Evolutionary conservation across 495 filamentous ascomycete species (phyloP).

Genomic region (Trichoderma parareesei): DNA sequence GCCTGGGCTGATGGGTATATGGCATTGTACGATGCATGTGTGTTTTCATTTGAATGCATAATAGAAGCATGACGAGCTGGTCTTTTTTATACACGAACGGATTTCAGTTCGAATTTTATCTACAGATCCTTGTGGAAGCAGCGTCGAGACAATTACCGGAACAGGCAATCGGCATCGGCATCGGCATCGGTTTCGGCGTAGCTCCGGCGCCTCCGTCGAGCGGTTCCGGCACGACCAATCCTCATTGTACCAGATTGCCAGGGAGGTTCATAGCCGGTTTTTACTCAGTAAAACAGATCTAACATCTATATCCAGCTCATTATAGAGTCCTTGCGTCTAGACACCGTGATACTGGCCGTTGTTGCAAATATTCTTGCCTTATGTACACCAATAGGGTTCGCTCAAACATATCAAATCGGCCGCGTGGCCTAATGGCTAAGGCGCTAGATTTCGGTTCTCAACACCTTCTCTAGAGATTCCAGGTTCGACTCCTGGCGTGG

Average conservation of each 20-base stretch:
- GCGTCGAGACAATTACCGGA: background rate
- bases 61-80: too few species aligned
- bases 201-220: background rate
- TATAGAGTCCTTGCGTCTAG: background rate
- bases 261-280: too few species aligned
- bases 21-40: too few species aligned
- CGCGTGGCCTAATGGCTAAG: slow-evolving; percentile 10
- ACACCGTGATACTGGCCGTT: background rate
- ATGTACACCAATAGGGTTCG: background rate
- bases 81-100: too few species aligned
- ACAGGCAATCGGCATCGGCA: background rate
- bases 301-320: too few species aligned
- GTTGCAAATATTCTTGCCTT: background rate
- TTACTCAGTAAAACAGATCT: too few species aligned
- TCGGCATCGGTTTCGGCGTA: background rate
- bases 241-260: too few species aligned
- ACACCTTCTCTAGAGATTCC: slow-evolving; percentile 5
- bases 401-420: background rate
- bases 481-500: slow-evolving; percentile 9
- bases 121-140: background rate
- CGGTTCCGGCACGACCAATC: too few species aligned
- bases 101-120: background rate
- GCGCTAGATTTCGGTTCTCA: slow-evolving; percentile 6
- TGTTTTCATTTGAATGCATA: too few species aligned
- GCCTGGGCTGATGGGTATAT: too few species aligned